Percentiles rank a stretch among this genome's conserved stretches.
These are phyloP conservation scores for Cucurbita ficifolia DNA, from an alignment of 306 rosid species.

Conservation along the genomic window DNA sequence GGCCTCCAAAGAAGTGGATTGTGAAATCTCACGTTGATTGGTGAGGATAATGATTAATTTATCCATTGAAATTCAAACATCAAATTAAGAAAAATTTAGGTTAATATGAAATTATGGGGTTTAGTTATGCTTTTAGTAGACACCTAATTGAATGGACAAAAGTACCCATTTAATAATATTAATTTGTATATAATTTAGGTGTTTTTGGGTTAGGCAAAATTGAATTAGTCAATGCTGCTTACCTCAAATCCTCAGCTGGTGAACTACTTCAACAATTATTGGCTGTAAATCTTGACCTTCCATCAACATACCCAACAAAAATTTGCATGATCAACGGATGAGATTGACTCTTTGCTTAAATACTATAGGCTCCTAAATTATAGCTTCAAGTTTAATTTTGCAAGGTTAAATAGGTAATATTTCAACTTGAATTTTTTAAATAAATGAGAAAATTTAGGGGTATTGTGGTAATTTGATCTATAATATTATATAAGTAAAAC, in stretches of 20 bases:
- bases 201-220: neutral
- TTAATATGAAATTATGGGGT: neutral
- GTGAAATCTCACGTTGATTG: too few relatives aligned
- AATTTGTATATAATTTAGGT: neutral
- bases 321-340: neutral
- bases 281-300: neutral
- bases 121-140: neutral
- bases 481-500: neutral
- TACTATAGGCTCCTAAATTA: too few relatives aligned
- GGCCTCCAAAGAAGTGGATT: too few relatives aligned
- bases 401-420: too few relatives aligned
- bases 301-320: neutral
- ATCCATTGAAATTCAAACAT: neutral
- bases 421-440: too few relatives aligned
- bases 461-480: too few relatives aligned
- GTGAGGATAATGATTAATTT: too few relatives aligned
- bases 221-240: neutral
- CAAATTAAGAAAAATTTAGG: neutral
- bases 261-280: slow-evolving; percentile 10
- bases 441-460: too few relatives aligned
- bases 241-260: neutral
- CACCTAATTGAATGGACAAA: neutral
- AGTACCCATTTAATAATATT: neutral
- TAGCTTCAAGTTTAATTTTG: too few relatives aligned
- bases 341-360: neutral